Base-by-base conservation (phyloP, 75 land plant genomes). In the Larix kaempferi region DNA sequence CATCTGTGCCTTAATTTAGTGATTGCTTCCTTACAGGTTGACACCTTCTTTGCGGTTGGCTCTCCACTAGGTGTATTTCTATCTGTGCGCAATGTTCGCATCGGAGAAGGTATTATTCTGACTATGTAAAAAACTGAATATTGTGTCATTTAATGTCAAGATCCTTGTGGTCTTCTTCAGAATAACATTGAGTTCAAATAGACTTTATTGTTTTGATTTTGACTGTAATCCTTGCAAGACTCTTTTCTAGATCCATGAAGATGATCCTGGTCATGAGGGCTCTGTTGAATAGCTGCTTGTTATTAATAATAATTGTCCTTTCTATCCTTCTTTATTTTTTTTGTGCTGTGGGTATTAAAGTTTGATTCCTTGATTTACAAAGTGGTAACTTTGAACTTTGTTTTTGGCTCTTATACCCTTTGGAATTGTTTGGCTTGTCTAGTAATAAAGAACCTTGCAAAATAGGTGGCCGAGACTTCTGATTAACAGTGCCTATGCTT, bases 31-130 rank as follows among this genome's bases (percentile, higher is more conserved):
- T n/a, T 56, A 77, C 92, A 97, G 98, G 98, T 97, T 71, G 99
- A 97, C 79, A 97, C 99, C 22, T 97, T 97, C 59, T 94, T 89
- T 88, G 99, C 99, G 58, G 99, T 95, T 82, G 99, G 99, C 21
- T 97, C 98, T 33, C 99, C 99, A 62, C 95, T 97, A 56, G 99
- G 98, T 73, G 93, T 96, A 74, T 96, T 96, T 72, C 90, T 96
- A 67, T 82, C 97, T 22, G 89, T 97, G 4, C 91, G 95, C 22
- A 97, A 97, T 82, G 80, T 97, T 39, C 94, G 99, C 57, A 82
- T 97, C 78, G 99, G 99, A 59, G 75, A 83, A 74, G 99, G 99
- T 88, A 89, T 25, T 61, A 73, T 61, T 63, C 5, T 35, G 27
- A 71, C 19, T 33, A 35, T 11, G 2, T 69, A 29, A 41, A 41